Evolutionary conservation across 2,329 filamentous ascomycete species (phyloP), one percentile per base, ranked within the genome.

Genomic region (Magnaporthiopsis rhizophila): DNA sequence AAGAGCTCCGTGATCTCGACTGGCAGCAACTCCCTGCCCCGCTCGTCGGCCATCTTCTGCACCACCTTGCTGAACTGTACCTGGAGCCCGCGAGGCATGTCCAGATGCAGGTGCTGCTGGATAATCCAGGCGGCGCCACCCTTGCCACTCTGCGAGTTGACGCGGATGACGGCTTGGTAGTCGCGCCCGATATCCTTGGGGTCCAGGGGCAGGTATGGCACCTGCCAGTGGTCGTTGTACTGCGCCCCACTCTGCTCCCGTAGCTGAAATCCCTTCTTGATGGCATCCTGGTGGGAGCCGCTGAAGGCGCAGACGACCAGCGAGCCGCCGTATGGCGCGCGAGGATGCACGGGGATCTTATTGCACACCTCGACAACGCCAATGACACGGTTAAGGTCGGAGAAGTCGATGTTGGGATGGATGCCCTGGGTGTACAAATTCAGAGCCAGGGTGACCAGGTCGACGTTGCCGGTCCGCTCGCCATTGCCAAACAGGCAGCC

Each of bases 111-210:
- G 72, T 92, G 89, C 70, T 90, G 89, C 74, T 93, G 88, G 74
- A 98, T 93, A 73, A 98, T 90, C 91, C 91, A 98, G 62, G 94
- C 93, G 66, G 91, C 89, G 70, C 95, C 95, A 67, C 94, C 94
- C 80, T 99, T 98, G 69, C 94, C 94, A 71, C 87, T 91, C 76
- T 98, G 94, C 24, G 91, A 96, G 81, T 98, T 99, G 84, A 98
- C 94, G 66, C 94, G 90, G 74, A 98, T 98, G 73, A 98, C 90
- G 65, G 94, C 94, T 78, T 98, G 93, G 84, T 98, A 98, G n/a
- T 89, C 97, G 65, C 94, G 88, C 62, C 94, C 94, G 68, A 98
- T 97, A 72, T 98, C 94, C 72, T 90, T 84, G 6, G 94, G 94
- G 72, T 98, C 94, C 71, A 98, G 84, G 15, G 94, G 94, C 61